Evolutionary conservation across 139 green algal genomes (phyloP), one percentile per base, ranked within the genome.

Genomic region (Asterochloris sp.): DNA sequence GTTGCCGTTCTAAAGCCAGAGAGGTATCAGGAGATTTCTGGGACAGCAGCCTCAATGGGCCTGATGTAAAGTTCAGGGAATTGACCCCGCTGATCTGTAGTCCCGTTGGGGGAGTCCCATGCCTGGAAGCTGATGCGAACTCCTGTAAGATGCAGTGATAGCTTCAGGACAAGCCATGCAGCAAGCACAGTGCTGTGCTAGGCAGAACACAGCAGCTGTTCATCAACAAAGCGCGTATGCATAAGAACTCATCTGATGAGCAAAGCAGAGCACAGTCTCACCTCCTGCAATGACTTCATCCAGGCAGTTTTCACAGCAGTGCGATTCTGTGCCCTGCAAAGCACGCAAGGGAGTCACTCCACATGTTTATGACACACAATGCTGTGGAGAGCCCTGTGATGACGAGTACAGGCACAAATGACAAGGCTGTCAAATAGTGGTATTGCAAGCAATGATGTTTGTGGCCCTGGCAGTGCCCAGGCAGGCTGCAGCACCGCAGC

Each of bases 301-400:
- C 79, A 95, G 79, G 84, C 91, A 95, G 13, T 95, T 90, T 80
- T 95, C 91, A 76, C 91, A 94, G 83, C 88, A 92, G 83, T 88
- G 92, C n/a, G 78, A 89, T 81, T 95, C 91, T 12, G 82, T 80
- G 73, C 91, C 90, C 80, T 84, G 80, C 62, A 75, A 38, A 23
- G 11, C 12, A 68, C 9, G 14, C 24, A 24, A 16, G 14, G 71
- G 14, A 8, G 4, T 19, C 26, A 17, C 17, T 27, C 69, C 21
- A 54, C 38, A 54, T 54, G 38, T 6, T 10, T 6, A 54, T 54
- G 38, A 54, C 38, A 54, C 38, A 54, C 38, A 54, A 6, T 54
- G 2, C 38, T 54, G 38, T 54, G 2, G 38, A 54, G 38, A 54
- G 38, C 6, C 38, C 38, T 6, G 38, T 54, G 38, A 54, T 54